A percentile compares a stretch with the other conserved stretches of the same genome.
These are phyloP conservation scores for Yamadazyma nakazawae DNA, from an alignment of 805 yeast genomes.

Conservation along the genomic window DNA sequence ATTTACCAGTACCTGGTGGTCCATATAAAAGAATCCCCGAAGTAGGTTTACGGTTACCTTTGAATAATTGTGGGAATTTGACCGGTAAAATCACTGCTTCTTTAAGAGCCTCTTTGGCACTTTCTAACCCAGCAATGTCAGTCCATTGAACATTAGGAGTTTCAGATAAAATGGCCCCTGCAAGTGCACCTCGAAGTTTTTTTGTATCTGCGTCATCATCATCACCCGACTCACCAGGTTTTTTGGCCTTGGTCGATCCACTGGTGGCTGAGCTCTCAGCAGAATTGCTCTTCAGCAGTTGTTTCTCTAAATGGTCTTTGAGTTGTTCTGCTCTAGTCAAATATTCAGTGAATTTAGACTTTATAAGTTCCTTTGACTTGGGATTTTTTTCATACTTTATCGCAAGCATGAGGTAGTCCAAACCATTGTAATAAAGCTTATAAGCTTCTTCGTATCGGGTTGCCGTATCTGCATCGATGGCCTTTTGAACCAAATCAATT, in stretches of 20 bases:
- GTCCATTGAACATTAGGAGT: slow-evolving; percentile 92
- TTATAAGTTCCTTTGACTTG: slow-evolving; percentile 81
- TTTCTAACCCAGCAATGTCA: slow-evolving; percentile 93
- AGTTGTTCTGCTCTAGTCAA: slow-evolving; percentile 89
- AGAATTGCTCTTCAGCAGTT: slow-evolving; percentile 42
- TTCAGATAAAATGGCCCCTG: slow-evolving; percentile 88
- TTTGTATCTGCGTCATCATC: slow-evolving; percentile 79
- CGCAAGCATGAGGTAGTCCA: slow-evolving; percentile 94
- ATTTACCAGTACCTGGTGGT: slow-evolving; percentile 96
- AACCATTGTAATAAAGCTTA: slow-evolving; percentile 84
- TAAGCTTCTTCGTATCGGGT: slow-evolving; percentile 92
- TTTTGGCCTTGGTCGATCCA: slow-evolving; percentile 57
- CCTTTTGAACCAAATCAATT: slow-evolving; percentile 90
- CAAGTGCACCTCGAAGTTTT: slow-evolving; percentile 83
- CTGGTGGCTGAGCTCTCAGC: slow-evolving; percentile 53
- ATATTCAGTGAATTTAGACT: slow-evolving; percentile 88
- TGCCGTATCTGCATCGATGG: slow-evolving; percentile 90
- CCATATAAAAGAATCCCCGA: slow-evolving; percentile 74
- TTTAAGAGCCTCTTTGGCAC: slow-evolving; percentile 92
- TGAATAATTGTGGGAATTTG: slow-evolving; percentile 90
- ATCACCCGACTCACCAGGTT: slow-evolving; percentile 36
- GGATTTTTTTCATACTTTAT: slow-evolving; percentile 89
- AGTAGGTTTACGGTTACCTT: slow-evolving; percentile 91
- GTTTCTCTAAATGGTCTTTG: slow-evolving; percentile 79
- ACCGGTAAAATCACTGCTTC: slow-evolving; percentile 98